Base-by-base conservation (phyloP, 371 early-diverging fungal species). In the Smittium mucronatum region DNA sequence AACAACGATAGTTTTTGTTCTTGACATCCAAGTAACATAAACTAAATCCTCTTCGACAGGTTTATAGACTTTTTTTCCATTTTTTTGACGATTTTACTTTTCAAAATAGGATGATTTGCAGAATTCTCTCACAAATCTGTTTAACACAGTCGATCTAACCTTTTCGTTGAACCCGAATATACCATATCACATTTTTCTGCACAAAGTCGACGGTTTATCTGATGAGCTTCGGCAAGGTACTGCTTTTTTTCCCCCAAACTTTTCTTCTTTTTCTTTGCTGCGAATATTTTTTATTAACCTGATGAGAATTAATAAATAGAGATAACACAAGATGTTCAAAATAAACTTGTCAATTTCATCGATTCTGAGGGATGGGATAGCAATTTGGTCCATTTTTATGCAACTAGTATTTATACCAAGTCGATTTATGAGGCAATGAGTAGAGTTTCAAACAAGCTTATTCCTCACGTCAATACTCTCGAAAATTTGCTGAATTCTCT, bases 401-500 rank as follows among this genome's bases (percentile, higher is more conserved):
- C 93, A 63, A 97, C 97, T 0, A 89, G 90, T 59, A 95, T 97
- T 67, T 97, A 94, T 72, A 94, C 93, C 77, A 92, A 94, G 72
- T 91, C 92, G 0, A 90, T 97, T 64, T 92, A 88, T 78, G 97
- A 97, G 81, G 97, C 97, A 1, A 89, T 96, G 69, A 91, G 91
- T 69, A 93, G 93, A 70, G 94, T 97, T 58, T 86, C 94, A 32
- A 95, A 94, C 80, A 91, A 93, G 69, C 78, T 97, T 68, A 91
- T 97, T 58, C 87, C 89, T 1, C 88, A 92, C 74, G 74, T 93
- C 64, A 89, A 91, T 8, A 90, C 93, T 5, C 82, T 97, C 30
- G 95, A 97, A 78, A 93, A 92, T 68, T 75, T 97, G 58, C 83
- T 97, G 69, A 93, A 96, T 75, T 91, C 92, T 58, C 81, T 97